These are phyloP conservation scores for Mangifera indica DNA, from an alignment of 345 rosid species.

Conservation along the genomic window DNA sequence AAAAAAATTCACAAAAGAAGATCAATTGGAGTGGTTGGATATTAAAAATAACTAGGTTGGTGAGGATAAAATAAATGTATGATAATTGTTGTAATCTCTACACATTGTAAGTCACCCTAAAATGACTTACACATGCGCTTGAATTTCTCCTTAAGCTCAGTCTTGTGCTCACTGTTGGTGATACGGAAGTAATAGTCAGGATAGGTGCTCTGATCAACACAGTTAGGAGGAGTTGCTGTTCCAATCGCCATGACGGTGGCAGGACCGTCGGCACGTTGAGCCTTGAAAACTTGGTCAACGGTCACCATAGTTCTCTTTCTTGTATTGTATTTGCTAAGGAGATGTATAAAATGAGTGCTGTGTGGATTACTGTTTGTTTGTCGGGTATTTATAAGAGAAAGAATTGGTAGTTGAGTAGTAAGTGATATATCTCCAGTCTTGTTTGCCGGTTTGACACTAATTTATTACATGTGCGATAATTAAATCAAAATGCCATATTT, in stretches of 20 bases:
- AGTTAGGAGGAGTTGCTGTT: conserved; percentile 47
- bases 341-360: too few species aligned
- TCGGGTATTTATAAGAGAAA: background rate
- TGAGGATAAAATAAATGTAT: too few species aligned
- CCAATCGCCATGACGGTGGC: conserved; percentile 57
- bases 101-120: too few species aligned
- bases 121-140: conserved; percentile 64
- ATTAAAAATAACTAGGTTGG: too few species aligned
- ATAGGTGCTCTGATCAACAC: conserved; percentile 40
- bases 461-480: too few species aligned
- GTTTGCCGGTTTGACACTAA: too few species aligned
- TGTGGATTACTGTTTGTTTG: background rate
- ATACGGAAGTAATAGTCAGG: conserved; percentile 55
- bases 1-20: background rate
- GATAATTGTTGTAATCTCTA: too few species aligned
- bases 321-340: too few species aligned
- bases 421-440: conserved; percentile 9
- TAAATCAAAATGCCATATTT: too few species aligned
- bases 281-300: conserved; percentile 37
- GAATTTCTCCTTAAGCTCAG: conserved; percentile 56
- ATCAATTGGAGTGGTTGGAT: too few species aligned
- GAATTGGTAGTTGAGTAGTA: conserved; percentile 9
- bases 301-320: conserved; percentile 31
- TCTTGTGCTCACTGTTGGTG: conserved; percentile 53
- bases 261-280: conserved; percentile 48